Percentiles rank a stretch among this genome's conserved stretches.
Conservation (phyloP, 2,329 filamentous ascomycete species). For the Apiospora phragmitis region DNA sequence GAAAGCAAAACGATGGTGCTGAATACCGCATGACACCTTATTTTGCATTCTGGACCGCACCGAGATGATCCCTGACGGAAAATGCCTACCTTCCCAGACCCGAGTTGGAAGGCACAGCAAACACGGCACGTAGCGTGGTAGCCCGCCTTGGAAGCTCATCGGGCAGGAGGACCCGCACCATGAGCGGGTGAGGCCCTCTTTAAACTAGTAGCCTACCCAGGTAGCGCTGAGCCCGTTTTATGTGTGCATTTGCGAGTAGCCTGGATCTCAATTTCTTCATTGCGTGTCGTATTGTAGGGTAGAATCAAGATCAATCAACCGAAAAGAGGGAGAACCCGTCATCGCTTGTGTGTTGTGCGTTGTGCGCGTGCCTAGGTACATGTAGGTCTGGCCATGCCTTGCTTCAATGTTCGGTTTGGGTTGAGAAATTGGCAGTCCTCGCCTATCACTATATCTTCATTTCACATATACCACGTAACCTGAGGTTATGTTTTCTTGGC, state of each 20-base stretch:
- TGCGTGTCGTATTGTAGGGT: not conserved
- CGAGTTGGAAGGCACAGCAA: not conserved
- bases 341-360: not conserved
- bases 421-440: not conserved
- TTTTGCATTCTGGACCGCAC: not conserved
- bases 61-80: not conserved
- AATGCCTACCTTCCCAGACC: not conserved
- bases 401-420: not conserved
- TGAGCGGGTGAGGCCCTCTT: not conserved
- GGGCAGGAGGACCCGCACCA: not conserved
- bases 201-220: not conserved
- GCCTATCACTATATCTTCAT: constrained; percentile 3
- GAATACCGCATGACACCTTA: constrained; percentile 1
- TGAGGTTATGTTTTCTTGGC: not conserved
- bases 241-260: not conserved
- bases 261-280: not conserved
- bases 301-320: not conserved
- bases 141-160: not conserved
- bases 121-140: not conserved
- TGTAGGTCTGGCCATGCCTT: not conserved
- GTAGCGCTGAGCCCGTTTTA: not conserved
- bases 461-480: not conserved
- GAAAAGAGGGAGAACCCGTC: not conserved
- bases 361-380: not conserved
- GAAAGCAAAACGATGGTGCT: not conserved